phyloP scores from a whole-genome alignment of 208 protist species.

The Naegleria lovaniensis region DNA sequence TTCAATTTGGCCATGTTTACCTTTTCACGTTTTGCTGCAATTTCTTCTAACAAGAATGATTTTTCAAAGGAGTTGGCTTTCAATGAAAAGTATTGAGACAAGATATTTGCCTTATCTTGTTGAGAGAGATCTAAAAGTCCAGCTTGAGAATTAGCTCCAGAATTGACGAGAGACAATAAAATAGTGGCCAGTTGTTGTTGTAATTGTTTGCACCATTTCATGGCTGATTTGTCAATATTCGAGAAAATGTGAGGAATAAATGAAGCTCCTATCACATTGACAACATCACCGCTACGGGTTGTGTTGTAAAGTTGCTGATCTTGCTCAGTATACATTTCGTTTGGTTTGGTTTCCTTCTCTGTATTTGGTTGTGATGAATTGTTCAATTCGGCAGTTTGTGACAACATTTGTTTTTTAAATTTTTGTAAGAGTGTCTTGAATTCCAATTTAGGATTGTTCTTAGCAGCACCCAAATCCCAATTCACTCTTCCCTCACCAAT shows the following conservation, averaged over 20 bases:
- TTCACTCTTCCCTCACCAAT: background rate
- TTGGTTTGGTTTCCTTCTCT: too few species aligned
- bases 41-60: background rate
- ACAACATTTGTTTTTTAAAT: too few species aligned
- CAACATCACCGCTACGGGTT: too few species aligned
- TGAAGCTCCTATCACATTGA: background rate
- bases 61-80: background rate
- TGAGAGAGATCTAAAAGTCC: background rate
- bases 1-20: background rate
- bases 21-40: background rate
- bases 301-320: too few species aligned
- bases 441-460: too few species aligned
- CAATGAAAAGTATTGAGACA: background rate
- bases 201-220: background rate
- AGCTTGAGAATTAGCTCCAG: background rate
- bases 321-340: too few species aligned
- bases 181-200: background rate
- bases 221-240: background rate
- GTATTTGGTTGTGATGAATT: too few species aligned
- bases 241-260: background rate
- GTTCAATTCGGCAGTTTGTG: too few species aligned
- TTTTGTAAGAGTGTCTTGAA: too few species aligned
- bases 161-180: background rate
- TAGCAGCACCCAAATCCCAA: background rate
- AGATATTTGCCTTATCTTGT: background rate